A percentile compares a stretch with the other conserved stretches of the same genome.
Evolutionary conservation across 129 eudicot genomes (phyloP).

Genomic region (Flaveria sonorensis): DNA sequence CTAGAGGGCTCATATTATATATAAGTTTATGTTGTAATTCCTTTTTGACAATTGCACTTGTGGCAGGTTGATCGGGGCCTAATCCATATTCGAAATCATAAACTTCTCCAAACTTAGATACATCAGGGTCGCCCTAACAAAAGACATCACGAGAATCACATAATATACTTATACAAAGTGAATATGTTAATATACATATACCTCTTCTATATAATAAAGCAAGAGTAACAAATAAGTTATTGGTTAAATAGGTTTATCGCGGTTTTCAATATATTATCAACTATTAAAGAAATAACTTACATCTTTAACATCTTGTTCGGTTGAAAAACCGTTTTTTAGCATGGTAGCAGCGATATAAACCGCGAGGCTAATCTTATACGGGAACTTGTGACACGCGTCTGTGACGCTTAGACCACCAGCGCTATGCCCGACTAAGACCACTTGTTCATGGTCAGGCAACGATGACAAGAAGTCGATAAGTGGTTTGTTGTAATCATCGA

Average conservation of each 20-base stretch:
- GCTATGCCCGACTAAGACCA: constrained; percentile 83
- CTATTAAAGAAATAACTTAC: constrained; percentile 38
- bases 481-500: constrained; percentile 65
- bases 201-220: too few species aligned
- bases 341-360: constrained; percentile 78
- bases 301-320: constrained; percentile 55
- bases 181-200: too few species aligned
- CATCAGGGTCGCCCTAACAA: constrained; percentile 66
- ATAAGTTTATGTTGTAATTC: constrained; percentile 55
- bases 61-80: constrained; percentile 69
- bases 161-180: too few species aligned
- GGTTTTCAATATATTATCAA: too few species aligned
- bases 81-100: constrained; percentile 54
- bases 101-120: constrained; percentile 56
- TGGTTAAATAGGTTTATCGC: background rate
- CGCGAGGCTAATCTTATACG: constrained; percentile 53
- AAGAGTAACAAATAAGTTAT: too few species aligned
- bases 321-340: constrained; percentile 59
- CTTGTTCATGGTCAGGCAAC: constrained; percentile 54
- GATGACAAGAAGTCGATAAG: constrained; percentile 56
- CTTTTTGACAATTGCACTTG: constrained; percentile 44
- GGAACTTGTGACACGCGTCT: constrained; percentile 52
- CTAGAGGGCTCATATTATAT: constrained; percentile 65
- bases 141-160: background rate
- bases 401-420: constrained; percentile 89